Percentiles rank a stretch among this genome's conserved stretches.
Conservation (phyloP, 1,284 basidiomycete species). For the Ceratobasidium sp. region DNA sequence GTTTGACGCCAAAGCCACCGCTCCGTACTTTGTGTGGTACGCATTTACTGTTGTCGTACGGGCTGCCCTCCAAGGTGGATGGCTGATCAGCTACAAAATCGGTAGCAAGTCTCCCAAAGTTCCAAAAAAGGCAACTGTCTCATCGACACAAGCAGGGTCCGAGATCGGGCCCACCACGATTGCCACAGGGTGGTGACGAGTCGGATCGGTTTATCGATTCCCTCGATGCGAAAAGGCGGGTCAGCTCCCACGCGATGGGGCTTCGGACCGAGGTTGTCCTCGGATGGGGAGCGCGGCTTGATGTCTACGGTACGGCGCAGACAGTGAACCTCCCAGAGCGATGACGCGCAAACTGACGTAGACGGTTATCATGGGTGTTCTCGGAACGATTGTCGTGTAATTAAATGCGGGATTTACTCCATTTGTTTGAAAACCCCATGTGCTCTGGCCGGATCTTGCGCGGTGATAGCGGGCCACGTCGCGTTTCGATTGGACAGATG, state of each 20-base stretch:
- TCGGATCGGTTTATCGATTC: too few species aligned
- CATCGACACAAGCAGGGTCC: too few species aligned
- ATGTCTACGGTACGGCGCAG: neutral
- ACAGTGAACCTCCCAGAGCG: too few species aligned
- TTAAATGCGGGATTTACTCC: neutral
- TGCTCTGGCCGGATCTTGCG: constrained; percentile 4
- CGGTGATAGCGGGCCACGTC: neutral
- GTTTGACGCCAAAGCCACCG: constrained; percentile 81
- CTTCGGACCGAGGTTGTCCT: constrained; percentile 7
- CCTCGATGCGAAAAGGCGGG: too few species aligned
- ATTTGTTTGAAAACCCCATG: neutral
- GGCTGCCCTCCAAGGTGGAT: constrained; percentile 83
- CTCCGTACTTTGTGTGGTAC: constrained; percentile 91
- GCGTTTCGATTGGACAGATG: neutral
- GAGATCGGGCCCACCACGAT: too few species aligned
- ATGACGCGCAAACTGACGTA: constrained; percentile 1
- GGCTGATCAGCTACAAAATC: constrained; percentile 89
- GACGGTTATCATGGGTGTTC: neutral
- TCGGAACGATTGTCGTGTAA: neutral
- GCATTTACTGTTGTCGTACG: constrained; percentile 85
- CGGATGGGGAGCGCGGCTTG: neutral
- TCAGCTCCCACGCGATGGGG: neutral
- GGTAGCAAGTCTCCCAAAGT: constrained; percentile 81
- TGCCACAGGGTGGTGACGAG: too few species aligned
- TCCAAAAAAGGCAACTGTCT: too few species aligned